A percentile compares a stretch with the other conserved stretches of the same genome.
These are phyloP conservation scores for Pyracantha coccinea DNA, from an alignment of 331 rosid genomes.

Conservation along the genomic window DNA sequence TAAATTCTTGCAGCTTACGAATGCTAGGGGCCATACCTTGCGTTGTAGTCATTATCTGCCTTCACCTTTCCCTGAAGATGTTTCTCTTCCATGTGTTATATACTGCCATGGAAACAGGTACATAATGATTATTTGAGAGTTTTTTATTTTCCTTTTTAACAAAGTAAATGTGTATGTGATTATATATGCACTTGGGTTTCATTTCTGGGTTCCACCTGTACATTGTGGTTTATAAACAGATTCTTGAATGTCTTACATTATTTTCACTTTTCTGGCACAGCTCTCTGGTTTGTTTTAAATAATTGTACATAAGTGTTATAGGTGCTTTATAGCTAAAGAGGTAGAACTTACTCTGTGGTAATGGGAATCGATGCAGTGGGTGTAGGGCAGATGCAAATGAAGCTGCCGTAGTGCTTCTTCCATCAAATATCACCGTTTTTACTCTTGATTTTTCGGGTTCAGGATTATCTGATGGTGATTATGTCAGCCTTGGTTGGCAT, in stretches of 20 bases:
- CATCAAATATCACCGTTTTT: slow-evolving; percentile 91
- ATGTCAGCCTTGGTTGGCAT: slow-evolving; percentile 99
- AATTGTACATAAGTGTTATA: neutral
- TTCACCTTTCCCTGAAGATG: slow-evolving; percentile 70
- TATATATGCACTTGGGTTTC: neutral
- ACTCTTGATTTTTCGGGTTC: slow-evolving; percentile 98
- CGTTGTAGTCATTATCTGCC: slow-evolving; percentile 93
- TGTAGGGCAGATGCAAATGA: slow-evolving; percentile 99
- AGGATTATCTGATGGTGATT: slow-evolving; percentile 93
- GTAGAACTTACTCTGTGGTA: slow-evolving; percentile 13
- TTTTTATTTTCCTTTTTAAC: neutral
- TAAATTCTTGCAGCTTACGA: slow-evolving; percentile 61
- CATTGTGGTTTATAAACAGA: neutral
- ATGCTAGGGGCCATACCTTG: slow-evolving; percentile 71
- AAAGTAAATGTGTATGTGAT: slow-evolving; percentile 2
- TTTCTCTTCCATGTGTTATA: slow-evolving; percentile 90
- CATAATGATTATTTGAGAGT: neutral
- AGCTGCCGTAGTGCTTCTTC: slow-evolving; percentile 96
- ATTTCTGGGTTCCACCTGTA: neutral
- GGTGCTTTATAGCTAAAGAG: slow-evolving; percentile 4
- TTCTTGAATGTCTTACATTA: neutral
- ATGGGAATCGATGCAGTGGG: slow-evolving; percentile 67
- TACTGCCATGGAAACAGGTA: slow-evolving; percentile 99
- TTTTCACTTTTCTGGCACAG: neutral
- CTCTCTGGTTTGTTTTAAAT: neutral